Percentiles rank a stretch among this genome's conserved stretches.
phyloP scores from a whole-genome alignment of 768 basidiomycete species.

The Neoboletus magnificus region DNA sequence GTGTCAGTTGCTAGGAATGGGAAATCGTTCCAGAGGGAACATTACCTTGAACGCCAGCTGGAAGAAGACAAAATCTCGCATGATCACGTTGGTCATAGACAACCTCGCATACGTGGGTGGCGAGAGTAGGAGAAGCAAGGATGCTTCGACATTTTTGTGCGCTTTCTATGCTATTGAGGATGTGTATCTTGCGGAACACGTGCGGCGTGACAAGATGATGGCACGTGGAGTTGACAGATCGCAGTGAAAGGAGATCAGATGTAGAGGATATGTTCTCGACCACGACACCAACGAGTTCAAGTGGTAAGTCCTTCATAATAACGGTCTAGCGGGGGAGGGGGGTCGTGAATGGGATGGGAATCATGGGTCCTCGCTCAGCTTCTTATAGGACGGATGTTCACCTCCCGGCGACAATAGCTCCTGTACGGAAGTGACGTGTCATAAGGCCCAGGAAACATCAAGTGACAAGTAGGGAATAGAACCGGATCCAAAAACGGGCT shows the following conservation, averaged over 20 bases:
- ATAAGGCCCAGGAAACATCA: background rate
- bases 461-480: background rate
- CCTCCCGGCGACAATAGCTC: background rate
- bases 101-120: slow-evolving; percentile 25
- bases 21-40: background rate
- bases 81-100: slow-evolving; percentile 30
- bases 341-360: background rate
- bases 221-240: slow-evolving; percentile 25
- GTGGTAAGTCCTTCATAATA: slow-evolving; percentile 24
- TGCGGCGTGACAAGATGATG: slow-evolving; percentile 26
- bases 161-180: slow-evolving; percentile 27
- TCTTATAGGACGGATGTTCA: slow-evolving; percentile 2
- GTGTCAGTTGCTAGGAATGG: background rate
- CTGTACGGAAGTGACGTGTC: background rate
- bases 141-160: slow-evolving; percentile 24
- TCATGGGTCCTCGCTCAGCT: background rate
- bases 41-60: slow-evolving; percentile 13
- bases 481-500: background rate
- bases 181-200: slow-evolving; percentile 21
- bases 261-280: slow-evolving; percentile 22
- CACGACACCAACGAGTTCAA: slow-evolving; percentile 28
- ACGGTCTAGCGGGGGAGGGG: background rate
- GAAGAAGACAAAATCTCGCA: slow-evolving; percentile 23
- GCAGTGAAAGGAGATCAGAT: slow-evolving; percentile 28
- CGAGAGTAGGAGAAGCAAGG: slow-evolving; percentile 20